Evolutionary conservation across 164 flowering plant genomes (phyloP).

Genomic region (Buxus sempervirens): DNA sequence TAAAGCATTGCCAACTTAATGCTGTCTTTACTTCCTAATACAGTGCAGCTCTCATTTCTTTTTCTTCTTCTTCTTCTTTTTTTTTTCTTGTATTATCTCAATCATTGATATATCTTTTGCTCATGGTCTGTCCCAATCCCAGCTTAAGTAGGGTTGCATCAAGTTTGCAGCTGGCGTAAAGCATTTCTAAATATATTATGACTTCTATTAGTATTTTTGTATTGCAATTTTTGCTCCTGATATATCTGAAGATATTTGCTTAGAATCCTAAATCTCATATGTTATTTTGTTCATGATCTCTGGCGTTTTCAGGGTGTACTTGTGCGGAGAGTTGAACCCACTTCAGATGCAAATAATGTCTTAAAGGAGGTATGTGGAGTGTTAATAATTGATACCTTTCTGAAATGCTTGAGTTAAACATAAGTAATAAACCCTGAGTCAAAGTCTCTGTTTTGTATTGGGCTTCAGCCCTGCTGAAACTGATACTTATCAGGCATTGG

Average conservation of each 20-base stretch:
- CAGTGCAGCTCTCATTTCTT: background rate
- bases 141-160: no score
- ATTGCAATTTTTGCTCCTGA: background rate
- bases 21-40: background rate
- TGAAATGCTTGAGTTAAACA: background rate
- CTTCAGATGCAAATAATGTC: constrained; percentile 73
- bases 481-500: no score
- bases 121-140: no score
- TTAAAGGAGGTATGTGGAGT: constrained; percentile 70
- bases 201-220: no score
- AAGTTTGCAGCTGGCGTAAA: no score
- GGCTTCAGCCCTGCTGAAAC: no score
- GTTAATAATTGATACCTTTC: background rate
- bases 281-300: constrained; percentile 3
- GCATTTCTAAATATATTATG: no score
- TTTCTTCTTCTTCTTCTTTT: no score
- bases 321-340: constrained; percentile 88
- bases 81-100: no score
- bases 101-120: no score
- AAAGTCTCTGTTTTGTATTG: no score
- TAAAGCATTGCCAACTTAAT: background rate
- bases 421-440: no score
- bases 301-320: constrained; percentile 68
- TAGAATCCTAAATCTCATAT: background rate
- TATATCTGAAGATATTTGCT: constrained; percentile 4